Percentiles rank a stretch among this genome's conserved stretches.
Conservation (phyloP, 192 early-diverging fungal species). For the Backusella psychrophila region DNA sequence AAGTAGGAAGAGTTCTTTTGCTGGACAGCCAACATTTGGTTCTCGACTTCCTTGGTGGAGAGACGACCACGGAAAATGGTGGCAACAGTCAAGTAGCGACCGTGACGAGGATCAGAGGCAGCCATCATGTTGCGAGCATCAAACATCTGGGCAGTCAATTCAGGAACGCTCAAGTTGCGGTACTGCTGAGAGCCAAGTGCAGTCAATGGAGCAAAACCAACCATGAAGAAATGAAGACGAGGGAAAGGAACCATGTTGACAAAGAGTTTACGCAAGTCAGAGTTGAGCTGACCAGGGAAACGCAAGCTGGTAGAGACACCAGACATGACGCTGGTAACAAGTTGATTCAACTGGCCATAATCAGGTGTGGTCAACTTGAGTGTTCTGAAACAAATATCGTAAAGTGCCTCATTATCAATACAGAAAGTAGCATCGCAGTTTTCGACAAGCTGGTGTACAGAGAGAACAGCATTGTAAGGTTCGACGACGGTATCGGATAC, state of each 20-base stretch:
- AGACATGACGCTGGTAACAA: constrained; percentile 96
- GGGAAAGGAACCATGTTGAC: constrained; percentile 93
- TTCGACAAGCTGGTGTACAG: constrained; percentile 97
- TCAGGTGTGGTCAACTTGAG: constrained; percentile 88
- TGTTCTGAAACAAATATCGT: constrained; percentile 98
- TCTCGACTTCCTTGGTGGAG: constrained; percentile 79
- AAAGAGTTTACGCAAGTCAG: constrained; percentile 82
- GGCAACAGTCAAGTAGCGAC: constrained; percentile 90
- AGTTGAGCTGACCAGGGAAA: constrained; percentile 98
- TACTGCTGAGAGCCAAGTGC: constrained; percentile 69
- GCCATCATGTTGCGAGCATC: constrained; percentile 99
- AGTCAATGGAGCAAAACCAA: constrained; percentile 84
- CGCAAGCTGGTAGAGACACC: constrained; percentile 97
- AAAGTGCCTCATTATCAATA: constrained; percentile 99
- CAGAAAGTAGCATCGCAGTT: constrained; percentile 99
- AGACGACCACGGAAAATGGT: constrained; percentile 80
- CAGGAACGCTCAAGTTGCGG: constrained; percentile 74
- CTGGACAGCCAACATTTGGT: constrained; percentile 69
- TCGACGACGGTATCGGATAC: constrained; percentile 97
- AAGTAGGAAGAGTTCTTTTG: constrained; percentile 76
- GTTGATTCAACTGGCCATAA: constrained; percentile 94
- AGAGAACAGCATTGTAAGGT: constrained; percentile 97
- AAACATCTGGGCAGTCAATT: constrained; percentile 87
- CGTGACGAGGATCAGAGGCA: constrained; percentile 94
- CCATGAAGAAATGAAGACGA: constrained; percentile 93